Conservation (phyloP, 176 grass and related monocot genomes). For the Oropetium thomaeum region DNA sequence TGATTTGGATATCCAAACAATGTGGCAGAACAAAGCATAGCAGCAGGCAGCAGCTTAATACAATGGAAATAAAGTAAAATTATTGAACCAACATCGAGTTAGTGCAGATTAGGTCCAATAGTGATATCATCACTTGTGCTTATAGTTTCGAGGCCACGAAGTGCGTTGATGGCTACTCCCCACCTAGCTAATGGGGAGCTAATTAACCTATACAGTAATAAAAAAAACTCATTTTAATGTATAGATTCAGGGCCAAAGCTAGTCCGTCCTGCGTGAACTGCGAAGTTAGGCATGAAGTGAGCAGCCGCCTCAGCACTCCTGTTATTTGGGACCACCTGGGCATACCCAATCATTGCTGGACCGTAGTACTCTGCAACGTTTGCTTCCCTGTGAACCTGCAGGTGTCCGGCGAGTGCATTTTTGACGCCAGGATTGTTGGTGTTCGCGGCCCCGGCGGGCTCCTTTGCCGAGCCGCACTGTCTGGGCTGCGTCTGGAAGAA, state of each 20-base stretch:
- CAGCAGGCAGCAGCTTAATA: background rate
- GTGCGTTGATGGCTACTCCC: background rate
- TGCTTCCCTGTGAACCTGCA: slow-evolving; percentile 34
- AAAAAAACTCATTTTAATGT: too few species aligned
- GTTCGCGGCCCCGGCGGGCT: background rate
- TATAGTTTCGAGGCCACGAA: slow-evolving; percentile 8
- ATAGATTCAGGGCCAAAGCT: slow-evolving; percentile 43
- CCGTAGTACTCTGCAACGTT: slow-evolving; percentile 43
- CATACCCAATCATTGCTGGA: slow-evolving; percentile 42
- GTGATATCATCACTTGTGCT: background rate
- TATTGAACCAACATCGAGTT: slow-evolving; percentile 5
- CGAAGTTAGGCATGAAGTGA: slow-evolving; percentile 54
- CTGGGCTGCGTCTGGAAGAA: slow-evolving; percentile 94
- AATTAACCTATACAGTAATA: background rate
- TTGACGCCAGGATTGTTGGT: background rate
- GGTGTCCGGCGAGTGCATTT: slow-evolving; percentile 15
- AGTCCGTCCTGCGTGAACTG: slow-evolving; percentile 44
- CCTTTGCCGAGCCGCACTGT: slow-evolving; percentile 49
- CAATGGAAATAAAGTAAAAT: background rate
- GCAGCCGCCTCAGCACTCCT: slow-evolving; percentile 17
- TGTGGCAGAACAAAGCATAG: too few species aligned
- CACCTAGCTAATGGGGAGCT: too few species aligned
- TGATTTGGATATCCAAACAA: background rate
- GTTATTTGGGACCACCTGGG: slow-evolving; percentile 38
- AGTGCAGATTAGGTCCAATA: background rate